A percentile compares a stretch with the other conserved stretches of the same genome.
phyloP scores from a whole-genome alignment of 345 rosid species.

The Eucalyptus cloeziana region DNA sequence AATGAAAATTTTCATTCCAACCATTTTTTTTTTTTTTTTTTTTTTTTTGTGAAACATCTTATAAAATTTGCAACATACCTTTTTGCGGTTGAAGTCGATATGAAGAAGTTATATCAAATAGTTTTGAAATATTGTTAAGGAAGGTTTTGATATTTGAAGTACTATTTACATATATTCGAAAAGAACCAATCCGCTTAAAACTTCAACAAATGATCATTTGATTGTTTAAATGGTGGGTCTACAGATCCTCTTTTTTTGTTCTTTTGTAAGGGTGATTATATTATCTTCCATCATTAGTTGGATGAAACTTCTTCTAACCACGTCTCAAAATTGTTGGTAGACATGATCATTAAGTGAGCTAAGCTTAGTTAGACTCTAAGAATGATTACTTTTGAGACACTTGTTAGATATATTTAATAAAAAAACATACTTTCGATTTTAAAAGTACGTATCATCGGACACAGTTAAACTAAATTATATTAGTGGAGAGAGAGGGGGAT shows the following conservation, averaged over 20 bases:
- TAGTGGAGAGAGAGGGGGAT: not conserved
- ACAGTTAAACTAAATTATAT: not conserved
- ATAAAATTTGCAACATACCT: not conserved
- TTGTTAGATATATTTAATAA: not conserved
- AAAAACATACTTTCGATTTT: not conserved
- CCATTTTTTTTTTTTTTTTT: too few relatives aligned
- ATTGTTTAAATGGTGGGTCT: not conserved
- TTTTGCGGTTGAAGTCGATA: not conserved
- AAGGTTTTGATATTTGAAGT: not conserved
- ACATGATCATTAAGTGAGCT: not conserved
- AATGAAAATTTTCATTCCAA: too few relatives aligned
- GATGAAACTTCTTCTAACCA: not conserved
- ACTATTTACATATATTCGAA: not conserved
- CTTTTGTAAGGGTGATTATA: not conserved
- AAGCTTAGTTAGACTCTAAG: not conserved
- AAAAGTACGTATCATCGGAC: not conserved
- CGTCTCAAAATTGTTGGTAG: not conserved
- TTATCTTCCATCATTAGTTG: not conserved
- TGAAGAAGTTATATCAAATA: not conserved
- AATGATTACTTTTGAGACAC: not conserved
- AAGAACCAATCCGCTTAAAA: not conserved
- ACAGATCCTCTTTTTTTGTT: fast-evolving
- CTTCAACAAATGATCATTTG: not conserved
- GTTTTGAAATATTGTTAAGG: not conserved
- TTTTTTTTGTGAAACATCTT: not conserved